Base-by-base conservation (phyloP, 805 yeast genomes). In the Candida sonorensis region DNA sequence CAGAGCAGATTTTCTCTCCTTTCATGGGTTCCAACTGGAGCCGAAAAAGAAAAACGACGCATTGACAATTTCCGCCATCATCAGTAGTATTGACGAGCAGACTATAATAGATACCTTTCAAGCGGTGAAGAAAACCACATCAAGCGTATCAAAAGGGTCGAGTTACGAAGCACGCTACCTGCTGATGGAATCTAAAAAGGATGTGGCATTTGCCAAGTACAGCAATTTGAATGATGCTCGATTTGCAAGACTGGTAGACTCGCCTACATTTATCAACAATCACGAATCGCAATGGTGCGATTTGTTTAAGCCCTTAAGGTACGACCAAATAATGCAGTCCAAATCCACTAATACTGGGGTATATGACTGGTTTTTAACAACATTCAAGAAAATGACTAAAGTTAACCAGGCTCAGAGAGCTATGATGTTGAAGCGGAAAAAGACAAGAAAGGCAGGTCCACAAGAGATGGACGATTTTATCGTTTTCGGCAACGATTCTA, bases 221-320 rank as follows among this genome's bases (percentile, higher is more conserved):
- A 16, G 19, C 4, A 23, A 30, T 9, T 13, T 36, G n/a, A 29
- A 32, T 10, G 40, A 33, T 4, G 11, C 26, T n/a, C 27, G 26
- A 17, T 32, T 42, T 17, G 12, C 23, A 5, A 23, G 46, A 21
- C 29, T 42, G 4, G 12, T 31, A 10, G 17, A 27, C 4, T 17
- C n/a, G n/a, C n/a, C 7, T 7, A 11, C 25, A 3, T 27, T 30
- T 29, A 23, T 19, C 14, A 4, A 22, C 3, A 40, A 49, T 28
- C 28, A 27, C 3, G 31, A 33, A 7, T 32, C 43, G 6, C 59
- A 48, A 28, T 69, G 72, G 74, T 56, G 63, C 36, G 69, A 66
- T 41, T 44, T 54, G n/a, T 70, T 69, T 42, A 56, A 53, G 33
- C 77, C 78, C 2, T 38, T 37, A 3, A 27, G 40, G 2, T 49